These are phyloP conservation scores for Ochromonas danica DNA, from an alignment of 108 stramenopile genomes.

Conservation along the genomic window DNA sequence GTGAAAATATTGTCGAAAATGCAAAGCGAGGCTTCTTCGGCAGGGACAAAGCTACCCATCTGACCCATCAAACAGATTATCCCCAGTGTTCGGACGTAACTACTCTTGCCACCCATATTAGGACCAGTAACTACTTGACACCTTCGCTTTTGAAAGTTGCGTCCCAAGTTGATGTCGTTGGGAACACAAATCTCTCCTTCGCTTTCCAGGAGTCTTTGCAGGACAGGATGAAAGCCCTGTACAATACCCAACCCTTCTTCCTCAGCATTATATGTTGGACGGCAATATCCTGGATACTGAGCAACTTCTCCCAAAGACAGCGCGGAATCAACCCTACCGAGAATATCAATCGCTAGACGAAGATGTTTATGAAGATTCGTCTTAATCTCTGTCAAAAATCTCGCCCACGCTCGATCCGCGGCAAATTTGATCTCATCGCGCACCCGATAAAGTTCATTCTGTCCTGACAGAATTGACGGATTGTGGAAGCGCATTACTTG, in stretches of 20 bases:
- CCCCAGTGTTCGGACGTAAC: constrained; percentile 44
- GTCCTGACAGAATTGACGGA: not conserved
- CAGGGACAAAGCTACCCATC: constrained; percentile 23
- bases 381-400: not conserved
- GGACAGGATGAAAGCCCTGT: not conserved
- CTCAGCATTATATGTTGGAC: not conserved
- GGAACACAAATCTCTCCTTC: not conserved
- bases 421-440: not conserved
- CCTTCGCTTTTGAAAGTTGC: not conserved
- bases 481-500: not conserved
- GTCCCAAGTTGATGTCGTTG: not conserved
- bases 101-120: constrained; percentile 52
- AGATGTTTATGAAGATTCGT: not conserved
- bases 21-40: constrained; percentile 29
- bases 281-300: not conserved
- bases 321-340: not conserved
- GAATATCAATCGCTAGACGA: not conserved
- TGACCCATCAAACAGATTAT: constrained; percentile 45
- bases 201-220: not conserved
- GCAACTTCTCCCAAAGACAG: not conserved
- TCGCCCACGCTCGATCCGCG: not conserved
- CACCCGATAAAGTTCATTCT: not conserved
- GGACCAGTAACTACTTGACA: constrained; percentile 44
- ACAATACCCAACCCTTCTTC: not conserved
- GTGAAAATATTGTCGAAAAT: constrained; percentile 46